Conservation (phyloP, 345 rosid genomes). For the Melaleuca quinquenervia region DNA sequence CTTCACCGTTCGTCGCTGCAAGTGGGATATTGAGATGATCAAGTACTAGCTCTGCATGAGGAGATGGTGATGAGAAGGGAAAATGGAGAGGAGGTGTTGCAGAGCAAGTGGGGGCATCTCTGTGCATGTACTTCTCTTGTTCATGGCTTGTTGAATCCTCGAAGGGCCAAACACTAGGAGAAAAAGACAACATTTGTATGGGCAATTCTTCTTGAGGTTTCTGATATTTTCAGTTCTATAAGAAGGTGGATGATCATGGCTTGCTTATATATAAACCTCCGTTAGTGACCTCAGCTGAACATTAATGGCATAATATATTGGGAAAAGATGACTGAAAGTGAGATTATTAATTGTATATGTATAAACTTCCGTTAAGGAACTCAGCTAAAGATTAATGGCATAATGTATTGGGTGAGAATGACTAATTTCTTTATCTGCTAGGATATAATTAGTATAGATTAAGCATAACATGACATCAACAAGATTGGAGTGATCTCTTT, state of each 20-base stretch:
- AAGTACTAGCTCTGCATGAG: not conserved
- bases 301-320: not conserved
- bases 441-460: too few relatives aligned
- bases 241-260: not conserved
- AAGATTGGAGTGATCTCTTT: not conserved
- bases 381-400: not conserved
- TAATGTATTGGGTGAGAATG: not conserved
- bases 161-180: constrained; percentile 9
- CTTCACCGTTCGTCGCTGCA: not conserved
- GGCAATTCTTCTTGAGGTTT: not conserved
- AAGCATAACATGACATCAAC: not conserved
- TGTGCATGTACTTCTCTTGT: not conserved
- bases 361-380: not conserved
- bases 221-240: not conserved
- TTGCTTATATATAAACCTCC: constrained; percentile 2
- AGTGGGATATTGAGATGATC: not conserved
- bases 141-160: constrained; percentile 6
- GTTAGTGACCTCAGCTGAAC: not conserved
- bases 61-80: not conserved
- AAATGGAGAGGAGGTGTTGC: not conserved
- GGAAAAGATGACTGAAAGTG: not conserved
- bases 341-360: not conserved
- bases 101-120: not conserved
- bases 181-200: not conserved
- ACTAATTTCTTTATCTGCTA: too few relatives aligned